phyloP scores from a whole-genome alignment of 495 filamentous ascomycete genomes.

The Podospora conica region DNA sequence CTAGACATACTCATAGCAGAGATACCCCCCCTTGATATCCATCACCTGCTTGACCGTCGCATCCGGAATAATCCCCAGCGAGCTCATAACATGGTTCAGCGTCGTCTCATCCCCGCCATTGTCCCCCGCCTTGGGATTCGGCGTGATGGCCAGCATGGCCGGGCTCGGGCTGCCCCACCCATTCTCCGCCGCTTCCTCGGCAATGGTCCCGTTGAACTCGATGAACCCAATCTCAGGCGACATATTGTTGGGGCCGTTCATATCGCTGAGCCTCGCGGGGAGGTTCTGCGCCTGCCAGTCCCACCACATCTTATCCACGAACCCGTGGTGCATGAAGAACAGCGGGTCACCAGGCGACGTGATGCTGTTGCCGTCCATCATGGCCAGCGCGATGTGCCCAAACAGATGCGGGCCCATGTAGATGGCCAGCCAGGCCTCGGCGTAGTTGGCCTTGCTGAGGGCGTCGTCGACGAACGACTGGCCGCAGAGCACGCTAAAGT shows the following conservation, averaged over 20 bases:
- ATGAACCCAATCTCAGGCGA: not conserved
- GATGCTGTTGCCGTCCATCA: not conserved
- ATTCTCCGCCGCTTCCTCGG: not conserved
- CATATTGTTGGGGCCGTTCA: not conserved
- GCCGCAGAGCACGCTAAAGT: not conserved
- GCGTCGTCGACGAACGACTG: not conserved
- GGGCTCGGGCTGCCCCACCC: not conserved
- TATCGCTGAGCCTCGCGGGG: slow-evolving; percentile 10
- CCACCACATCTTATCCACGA: slow-evolving; percentile 59
- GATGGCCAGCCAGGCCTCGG: not conserved
- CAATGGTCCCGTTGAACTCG: not conserved
- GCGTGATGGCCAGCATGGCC: not conserved
- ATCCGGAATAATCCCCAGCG: slow-evolving; percentile 14
- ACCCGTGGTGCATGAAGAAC: slow-evolving; percentile 61
- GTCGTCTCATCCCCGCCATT: not conserved
- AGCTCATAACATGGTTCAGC: slow-evolving; percentile 8
- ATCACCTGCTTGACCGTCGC: slow-evolving; percentile 29
- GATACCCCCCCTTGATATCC: slow-evolving; percentile 28
- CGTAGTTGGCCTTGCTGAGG: not conserved
- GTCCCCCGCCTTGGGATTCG: not conserved
- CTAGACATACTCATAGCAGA: slow-evolving; percentile 33
- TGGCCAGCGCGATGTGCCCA: not conserved
- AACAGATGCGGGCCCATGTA: not conserved
- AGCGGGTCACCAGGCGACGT: slow-evolving; percentile 53
- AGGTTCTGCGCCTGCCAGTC: slow-evolving; percentile 51